These are phyloP conservation scores for Gnomoniopsis sp. DNA, from an alignment of 2,329 filamentous ascomycete genomes.

Conservation along the genomic window DNA sequence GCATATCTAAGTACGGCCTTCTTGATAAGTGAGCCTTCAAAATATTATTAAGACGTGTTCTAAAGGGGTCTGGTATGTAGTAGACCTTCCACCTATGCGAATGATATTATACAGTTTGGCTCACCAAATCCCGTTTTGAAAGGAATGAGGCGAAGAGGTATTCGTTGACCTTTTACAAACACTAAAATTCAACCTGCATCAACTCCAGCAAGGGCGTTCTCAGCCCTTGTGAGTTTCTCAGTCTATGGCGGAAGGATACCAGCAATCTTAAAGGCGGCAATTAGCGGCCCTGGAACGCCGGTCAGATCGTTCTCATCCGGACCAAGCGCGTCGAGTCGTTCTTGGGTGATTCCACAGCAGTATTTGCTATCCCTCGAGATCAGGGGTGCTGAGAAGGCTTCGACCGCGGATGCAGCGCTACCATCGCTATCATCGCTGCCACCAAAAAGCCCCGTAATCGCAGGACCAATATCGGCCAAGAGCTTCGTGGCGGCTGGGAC, in stretches of 20 bases:
- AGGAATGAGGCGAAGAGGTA: no score
- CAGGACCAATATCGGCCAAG: background rate
- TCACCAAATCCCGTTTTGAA: no score
- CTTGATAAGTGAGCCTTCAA: no score
- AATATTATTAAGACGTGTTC: no score
- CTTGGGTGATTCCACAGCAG: constrained; percentile 2
- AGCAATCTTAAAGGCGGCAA: background rate
- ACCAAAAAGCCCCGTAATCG: background rate
- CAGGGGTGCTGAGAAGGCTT: background rate
- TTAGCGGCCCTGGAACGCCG: background rate
- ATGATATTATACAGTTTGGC: no score
- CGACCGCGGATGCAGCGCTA: background rate
- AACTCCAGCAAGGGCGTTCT: background rate
- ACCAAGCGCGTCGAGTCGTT: background rate
- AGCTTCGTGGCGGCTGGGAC: background rate
- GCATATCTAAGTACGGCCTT: no score
- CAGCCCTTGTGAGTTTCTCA: background rate
- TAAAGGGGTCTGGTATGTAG: no score
- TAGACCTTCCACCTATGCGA: no score
- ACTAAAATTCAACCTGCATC: background rate
- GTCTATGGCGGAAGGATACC: background rate
- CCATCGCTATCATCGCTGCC: background rate
- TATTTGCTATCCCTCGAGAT: background rate
- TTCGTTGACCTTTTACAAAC: background rate
- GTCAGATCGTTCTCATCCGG: constrained; percentile 7